Evolutionary conservation across 257 asterid genomes (phyloP).

Genomic region (Jacaranda copaia): DNA sequence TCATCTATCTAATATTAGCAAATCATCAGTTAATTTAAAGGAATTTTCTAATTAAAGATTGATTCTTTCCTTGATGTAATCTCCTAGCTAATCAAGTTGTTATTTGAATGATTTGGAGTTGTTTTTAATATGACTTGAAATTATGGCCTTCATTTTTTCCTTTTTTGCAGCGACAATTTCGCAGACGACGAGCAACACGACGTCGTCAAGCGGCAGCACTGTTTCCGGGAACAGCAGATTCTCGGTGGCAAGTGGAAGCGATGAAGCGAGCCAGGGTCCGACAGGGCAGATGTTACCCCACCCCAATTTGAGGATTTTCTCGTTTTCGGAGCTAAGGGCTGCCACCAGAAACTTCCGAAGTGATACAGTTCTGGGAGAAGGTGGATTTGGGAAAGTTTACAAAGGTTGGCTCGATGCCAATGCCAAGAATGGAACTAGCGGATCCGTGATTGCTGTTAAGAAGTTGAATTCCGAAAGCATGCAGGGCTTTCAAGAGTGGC

Average conservation of each 20-base stretch:
- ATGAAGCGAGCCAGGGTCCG: neutral
- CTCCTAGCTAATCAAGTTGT: too few species aligned
- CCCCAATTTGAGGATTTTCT: conserved; percentile 49
- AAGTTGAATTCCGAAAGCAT: conserved; percentile 71
- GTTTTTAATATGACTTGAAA: neutral
- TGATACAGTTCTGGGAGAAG: conserved; percentile 51
- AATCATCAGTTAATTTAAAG: too few species aligned
- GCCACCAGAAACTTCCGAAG: conserved; percentile 54
- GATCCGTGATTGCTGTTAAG: conserved; percentile 75
- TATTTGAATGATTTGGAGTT: too few species aligned
- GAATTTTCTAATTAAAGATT: neutral
- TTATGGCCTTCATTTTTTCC: neutral
- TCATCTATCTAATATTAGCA: too few species aligned
- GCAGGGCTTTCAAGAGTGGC: conserved; percentile 89
- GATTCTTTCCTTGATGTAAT: neutral
- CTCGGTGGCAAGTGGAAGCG: conserved; percentile 40
- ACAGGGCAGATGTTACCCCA: conserved; percentile 54
- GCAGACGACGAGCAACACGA: conserved; percentile 33
- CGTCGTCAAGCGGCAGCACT: conserved; percentile 35
- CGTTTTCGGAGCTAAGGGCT: conserved; percentile 43
- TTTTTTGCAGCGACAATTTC: conserved; percentile 25
- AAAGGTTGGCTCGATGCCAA: conserved; percentile 82
- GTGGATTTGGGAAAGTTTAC: conserved; percentile 74
- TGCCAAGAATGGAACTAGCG: conserved; percentile 39
- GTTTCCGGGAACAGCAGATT: conserved; percentile 41